Evolutionary conservation across 441 rosid genomes (phyloP), one percentile per base, ranked within the genome.

Genomic region (Populus hybrid): DNA sequence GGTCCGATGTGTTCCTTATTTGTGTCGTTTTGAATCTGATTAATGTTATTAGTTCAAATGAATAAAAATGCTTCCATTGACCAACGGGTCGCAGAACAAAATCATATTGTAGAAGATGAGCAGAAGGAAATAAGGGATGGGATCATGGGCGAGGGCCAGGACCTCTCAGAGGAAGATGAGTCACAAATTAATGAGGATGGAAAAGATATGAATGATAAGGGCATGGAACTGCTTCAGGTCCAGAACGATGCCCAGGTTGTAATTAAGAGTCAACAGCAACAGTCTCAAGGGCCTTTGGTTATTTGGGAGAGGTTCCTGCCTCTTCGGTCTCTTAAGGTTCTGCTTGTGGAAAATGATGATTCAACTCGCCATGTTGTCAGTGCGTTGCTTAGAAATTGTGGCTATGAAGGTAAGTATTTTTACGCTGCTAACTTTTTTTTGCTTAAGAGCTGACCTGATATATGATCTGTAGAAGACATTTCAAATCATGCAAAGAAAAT

Each of bases 301-400:
- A 38, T 77, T 50, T 92, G 98, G 98, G 98, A 94, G 83, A 90
- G 88, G 81, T 94, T 91, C 84, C 94, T 94, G 26, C 92, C 90
- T 9, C 72, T 86, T 72, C 82, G 92, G 81, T 84, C 95, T 1
- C 88, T 95, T 74, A 92, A 85, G 86, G 97, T 95, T 86, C 94
- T 95, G 80, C 87, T 95, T 23, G 98, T 92, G 68, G 98, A 92
- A 84, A 87, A 86, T 78, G 98, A 95, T 84, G 90, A 87, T 79
- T 90, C 93, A 1, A 93, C 99, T 4, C 93, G 97, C 23, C 94
- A 92, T 28, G 86, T 95, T 80, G 95, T 95, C 54, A 78, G 86
- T 54, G 98, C 97, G 7, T 81, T 95, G 75, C 91, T 93, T 67
- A 91, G 89, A 67, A 95, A 93, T 67, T 93, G 97, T 83, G 86